Base-by-base conservation (phyloP, 2,329 filamentous ascomycete genomes). In the Botrytis fragariae region DNA sequence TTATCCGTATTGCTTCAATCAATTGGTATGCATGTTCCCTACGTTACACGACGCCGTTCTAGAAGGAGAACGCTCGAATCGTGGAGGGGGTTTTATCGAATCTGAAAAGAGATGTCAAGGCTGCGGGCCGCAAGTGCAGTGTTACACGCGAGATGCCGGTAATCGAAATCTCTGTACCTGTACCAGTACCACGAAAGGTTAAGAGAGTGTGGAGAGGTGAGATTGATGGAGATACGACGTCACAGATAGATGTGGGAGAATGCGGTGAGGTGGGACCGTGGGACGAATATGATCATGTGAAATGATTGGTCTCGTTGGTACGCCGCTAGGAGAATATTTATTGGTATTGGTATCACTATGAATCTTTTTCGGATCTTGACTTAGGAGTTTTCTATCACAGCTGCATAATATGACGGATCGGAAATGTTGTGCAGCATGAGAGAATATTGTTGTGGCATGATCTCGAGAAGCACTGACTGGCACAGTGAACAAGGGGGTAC, bases 281-380 rank as follows among this genome's bases (percentile, higher is more conserved):
- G 71, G 71, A 72, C 71, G 39, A 57, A 45, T 68, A 68, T 16
- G 63, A 59, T 72, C 71, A 72, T 72, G 71, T 72, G 71, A 72
- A 72, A 39, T 59, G 61, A 72, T 67, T 72, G 70, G 42, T 60
- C 42, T 44, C 16, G 29, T 59, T 22, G n/a, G 45, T 67, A 42
- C 29, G 48, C 68, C 57, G 37, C 59, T 71, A 62, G 63, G 48
- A 69, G 51, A 59, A 72, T 68, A 67, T 69, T 69, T 72, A 72
- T 67, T 62, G 61, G 48, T 59, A 35, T 44, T 59, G 54, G 70
- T 67, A 29, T 42, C 20, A 51, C 70, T 6, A n/a, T 32, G 9
- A 59, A 42, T 57, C 65, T 57, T 44, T 69, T 69, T 37, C 29
- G 48, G 48, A 25, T 69, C 48, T 72, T 67, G 70, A 54, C 35